Base-by-base conservation (phyloP, 1,284 basidiomycete species). In the Austroboletus niveus region DNA sequence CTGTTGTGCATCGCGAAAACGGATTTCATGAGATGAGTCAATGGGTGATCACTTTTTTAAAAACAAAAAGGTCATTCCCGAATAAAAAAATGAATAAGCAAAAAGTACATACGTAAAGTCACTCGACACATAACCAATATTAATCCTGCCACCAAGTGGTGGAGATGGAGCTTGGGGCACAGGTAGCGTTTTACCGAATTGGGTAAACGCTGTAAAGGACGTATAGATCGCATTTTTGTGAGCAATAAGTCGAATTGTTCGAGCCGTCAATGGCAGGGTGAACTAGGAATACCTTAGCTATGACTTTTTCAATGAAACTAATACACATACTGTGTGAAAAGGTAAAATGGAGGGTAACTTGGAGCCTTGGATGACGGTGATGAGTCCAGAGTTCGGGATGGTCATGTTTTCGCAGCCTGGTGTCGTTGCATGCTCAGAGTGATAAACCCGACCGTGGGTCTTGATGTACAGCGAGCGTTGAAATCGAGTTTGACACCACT, bases 11-110 rank as follows among this genome's bases (percentile, higher is more conserved):
- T 70, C 10, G 72, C 66, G 58, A 85, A 85, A 29, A 80, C 79
- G 8, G 77, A 80, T 60, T 81, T 79, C 80, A 84, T 83, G 45
- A 84, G 69, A 57, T 85, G 82, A 14, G 81, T 76, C 24, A 85
- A 70, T 9, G 82, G 83, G 57, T 85, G 83, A 54, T 85, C 81
- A 55, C 76, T 78, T 27, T 49, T 24, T 24, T 24, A 1, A 24
- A 15, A 45, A 6, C 5, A 10, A 24, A 35, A n/a, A 27, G 27
- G 22, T 22, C 20, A 10, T 9, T 11, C 49, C 48, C 34, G 40
- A 38, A n/a, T 49, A 39, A 24, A n/a, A n/a, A 41, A 42, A 24
- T 14, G 5, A 9, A 20, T 15, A 11, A 41, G 22, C n/a, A 41
- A 27, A 35, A 45, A 17, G 8, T 14, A 62, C 70, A 22, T 52